Percentiles rank a stretch among this genome's conserved stretches.
phyloP scores from a whole-genome alignment of 306 rosid genomes.

The Carpinus fangiana region DNA sequence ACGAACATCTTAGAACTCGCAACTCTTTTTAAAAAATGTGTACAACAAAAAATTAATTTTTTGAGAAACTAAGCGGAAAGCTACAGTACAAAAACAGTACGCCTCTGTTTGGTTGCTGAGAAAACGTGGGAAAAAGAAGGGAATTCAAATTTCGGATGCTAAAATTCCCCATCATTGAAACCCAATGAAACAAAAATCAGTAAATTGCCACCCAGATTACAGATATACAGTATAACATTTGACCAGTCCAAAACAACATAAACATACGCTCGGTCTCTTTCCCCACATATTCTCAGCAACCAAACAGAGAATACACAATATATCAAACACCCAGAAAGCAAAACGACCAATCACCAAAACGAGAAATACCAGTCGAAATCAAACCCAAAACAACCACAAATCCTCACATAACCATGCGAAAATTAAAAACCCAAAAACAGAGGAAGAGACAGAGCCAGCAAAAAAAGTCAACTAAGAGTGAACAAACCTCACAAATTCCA shows the following conservation, averaged over 20 bases:
- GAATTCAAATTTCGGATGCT: neutral
- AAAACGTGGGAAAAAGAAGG: neutral
- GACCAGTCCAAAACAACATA: neutral
- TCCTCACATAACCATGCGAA: neutral
- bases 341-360: neutral
- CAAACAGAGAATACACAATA: neutral
- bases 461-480: neutral
- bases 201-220: neutral
- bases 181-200: neutral
- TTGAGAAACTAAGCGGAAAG: neutral
- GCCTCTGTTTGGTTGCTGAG: conserved; percentile 9
- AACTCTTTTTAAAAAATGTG: neutral
- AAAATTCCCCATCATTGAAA: neutral
- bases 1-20: neutral
- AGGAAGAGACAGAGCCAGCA: neutral
- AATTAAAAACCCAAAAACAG: neutral
- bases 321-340: neutral
- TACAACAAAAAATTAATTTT: neutral
- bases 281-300: neutral
- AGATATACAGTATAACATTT: neutral
- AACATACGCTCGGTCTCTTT: neutral
- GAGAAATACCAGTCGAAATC: neutral
- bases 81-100: neutral
- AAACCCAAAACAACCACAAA: neutral
- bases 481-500: conserved; percentile 64